Conservation (phyloP, 148 eudicot species). For the Amaranthus cruentus region DNA sequence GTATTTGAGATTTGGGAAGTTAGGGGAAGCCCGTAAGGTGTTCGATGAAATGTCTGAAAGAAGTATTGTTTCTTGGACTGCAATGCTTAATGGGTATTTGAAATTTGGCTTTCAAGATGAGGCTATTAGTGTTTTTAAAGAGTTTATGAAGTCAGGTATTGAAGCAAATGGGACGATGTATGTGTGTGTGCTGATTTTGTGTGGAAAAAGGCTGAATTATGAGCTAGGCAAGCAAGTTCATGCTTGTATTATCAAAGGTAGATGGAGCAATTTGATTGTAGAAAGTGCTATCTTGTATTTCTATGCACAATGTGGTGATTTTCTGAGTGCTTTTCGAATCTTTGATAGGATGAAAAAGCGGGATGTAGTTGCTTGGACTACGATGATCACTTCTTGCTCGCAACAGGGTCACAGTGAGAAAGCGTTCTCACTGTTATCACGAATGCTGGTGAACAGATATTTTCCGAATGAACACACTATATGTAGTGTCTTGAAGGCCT, state of each 20-base stretch:
- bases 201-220: conserved; percentile 50
- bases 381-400: conserved; percentile 69
- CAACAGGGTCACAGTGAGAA: conserved; percentile 49
- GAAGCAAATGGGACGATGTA: conserved; percentile 50
- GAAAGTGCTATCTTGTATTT: conserved; percentile 54
- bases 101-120: conserved; percentile 48
- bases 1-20: conserved; percentile 38
- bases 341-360: conserved; percentile 56
- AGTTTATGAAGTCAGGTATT: conserved; percentile 39
- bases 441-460: conserved; percentile 51
- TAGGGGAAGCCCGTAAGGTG: conserved; percentile 59
- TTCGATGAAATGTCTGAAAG: conserved; percentile 60
- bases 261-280: conserved; percentile 42
- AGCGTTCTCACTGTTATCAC: conserved; percentile 44
- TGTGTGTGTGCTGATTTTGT: conserved; percentile 62
- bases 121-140: conserved; percentile 39
- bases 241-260: conserved; percentile 52
- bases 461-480: conserved; percentile 69
- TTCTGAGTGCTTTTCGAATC: conserved; percentile 41
- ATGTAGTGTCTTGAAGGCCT: conserved; percentile 69
- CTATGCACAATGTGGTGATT: conserved; percentile 65
- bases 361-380: conserved; percentile 86
- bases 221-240: conserved; percentile 69
- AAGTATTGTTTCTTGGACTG: conserved; percentile 81
- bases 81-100: conserved; percentile 69